Base-by-base conservation (phyloP, 140 eudicot species). In the Ambrosia hybrid region DNA sequence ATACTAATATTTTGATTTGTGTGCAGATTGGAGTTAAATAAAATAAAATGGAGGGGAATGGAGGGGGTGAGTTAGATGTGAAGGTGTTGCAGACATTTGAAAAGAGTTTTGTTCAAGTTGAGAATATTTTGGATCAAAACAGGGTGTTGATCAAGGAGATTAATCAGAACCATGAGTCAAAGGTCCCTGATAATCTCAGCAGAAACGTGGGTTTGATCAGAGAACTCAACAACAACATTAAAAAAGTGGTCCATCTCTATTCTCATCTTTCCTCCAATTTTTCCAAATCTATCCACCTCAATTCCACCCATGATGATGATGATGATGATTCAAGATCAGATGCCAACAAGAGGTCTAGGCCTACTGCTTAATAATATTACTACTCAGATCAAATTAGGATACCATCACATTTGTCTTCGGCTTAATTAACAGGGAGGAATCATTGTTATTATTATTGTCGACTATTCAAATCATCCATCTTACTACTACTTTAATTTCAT, bases 91-190 rank as follows among this genome's bases (percentile, higher is more conserved):
- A 92, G 56, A 82, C 91, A 78, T 92, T 92, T 77, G 95, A 92
- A 58, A 92, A 92, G 87, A 89, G 94, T 65, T 92, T 92, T 78
- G 96, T 82, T 71, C 96, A 92, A 77, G 98, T 92, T 13, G 96
- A 92, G 65, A 82, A 75, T 68, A 87, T 92, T 48, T 63, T 92
- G 83, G 98, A 92, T 77, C 93, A 88, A 68, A 92, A 92, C 72
- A 76, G 96, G 86, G 11, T 87, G 82, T 69, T 92, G 10, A 92
- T 92, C 73, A 89, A 73, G 58, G 89, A 92, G 92, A 92, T 92
- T 46, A 92, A 92, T 36, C 95, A 92, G 78, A 92, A 92, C 4
- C 98, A 92, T 16, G 96, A 89, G 74, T 92, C 98, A 3, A 87
- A 88, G 67, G 78, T 89, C 49, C 96, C 98, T 4, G 92, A 92